Base-by-base conservation (phyloP, 1,284 basidiomycete species). In the Fomitopsis betulina region DNA sequence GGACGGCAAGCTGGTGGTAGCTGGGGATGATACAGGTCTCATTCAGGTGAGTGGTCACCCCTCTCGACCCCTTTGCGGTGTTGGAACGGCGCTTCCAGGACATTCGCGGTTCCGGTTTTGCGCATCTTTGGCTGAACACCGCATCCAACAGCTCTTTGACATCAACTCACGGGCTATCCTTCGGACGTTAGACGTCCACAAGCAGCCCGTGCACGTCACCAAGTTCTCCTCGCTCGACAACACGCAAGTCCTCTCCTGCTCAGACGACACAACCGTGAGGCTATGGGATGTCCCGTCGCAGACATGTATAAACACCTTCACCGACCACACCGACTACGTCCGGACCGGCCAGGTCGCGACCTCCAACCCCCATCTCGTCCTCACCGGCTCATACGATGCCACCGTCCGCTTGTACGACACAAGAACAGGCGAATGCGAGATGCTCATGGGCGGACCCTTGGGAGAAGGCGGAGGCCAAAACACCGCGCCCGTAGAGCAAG, bases 271-370 rank as follows among this genome's bases (percentile, higher is more conserved):
- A 4, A 96, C 94, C 12, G 93, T 94, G 54, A 89, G 89, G 71
- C 77, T 99, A 2, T 98, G 95, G 93, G 97, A 99, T 73, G 86
- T 99, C 7, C 93, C 96, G 8, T 95, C 96, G 6, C 91, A 98
- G 72, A 80, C 87, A 1, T 80, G 87, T 30, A 75, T 96, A 53
- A 79, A 84, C 25, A 93, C 91, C 15, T 94, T 99, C 68, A 78
- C 81, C 27, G 83, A 87, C 33, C 96, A 99, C 70, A 85, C 90
- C 33, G 97, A 99, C 76, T 99, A 99, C 70, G 94, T 99, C 62
- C 93, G 97, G 21, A 86, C 96, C 0, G 96, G 93, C 3, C 84
- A 93, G 67, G 87, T 98, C 55, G 90, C 91, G 17, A 81, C 89
- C 7, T 84, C 89, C 19, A 91, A 94, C 63, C 92, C 94, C 1